These are phyloP conservation scores for Avena sativa DNA, from an alignment of 176 grass and related monocot genomes.

Conservation along the genomic window DNA sequence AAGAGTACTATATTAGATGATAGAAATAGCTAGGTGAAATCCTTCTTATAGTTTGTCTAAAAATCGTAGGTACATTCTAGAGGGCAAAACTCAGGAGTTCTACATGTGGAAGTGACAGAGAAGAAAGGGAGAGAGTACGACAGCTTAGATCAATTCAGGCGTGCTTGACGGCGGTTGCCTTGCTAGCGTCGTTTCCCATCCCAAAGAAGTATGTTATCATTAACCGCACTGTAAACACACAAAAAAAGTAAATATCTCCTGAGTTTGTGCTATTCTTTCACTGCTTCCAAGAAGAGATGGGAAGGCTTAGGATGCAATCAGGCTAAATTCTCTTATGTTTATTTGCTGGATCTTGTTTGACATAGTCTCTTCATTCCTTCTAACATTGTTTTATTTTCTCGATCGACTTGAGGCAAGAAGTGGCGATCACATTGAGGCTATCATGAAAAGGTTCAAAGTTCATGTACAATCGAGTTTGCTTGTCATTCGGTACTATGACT, in stretches of 20 bases:
- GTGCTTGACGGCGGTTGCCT: no score
- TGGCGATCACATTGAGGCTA: conserved; percentile 68
- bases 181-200: no score
- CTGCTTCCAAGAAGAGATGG: conserved; percentile 59
- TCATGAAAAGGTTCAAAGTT: conserved; percentile 62
- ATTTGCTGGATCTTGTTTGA: conserved; percentile 25
- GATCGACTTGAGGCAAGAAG: conserved; percentile 52
- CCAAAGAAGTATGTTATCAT: no score
- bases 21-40: no score
- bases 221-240: no score
- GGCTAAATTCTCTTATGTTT: conserved; percentile 28
- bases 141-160: no score
- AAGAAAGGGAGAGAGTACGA: no score
- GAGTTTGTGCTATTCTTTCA: conserved; percentile 63
- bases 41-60: no score
- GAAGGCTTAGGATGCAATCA: conserved; percentile 53
- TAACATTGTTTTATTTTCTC: conserved; percentile 31
- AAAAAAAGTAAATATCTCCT: conserved; percentile 45
- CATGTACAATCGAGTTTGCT: conserved; percentile 58
- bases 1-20: no score
- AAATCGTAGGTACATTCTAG: no score
- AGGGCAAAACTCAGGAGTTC: no score
- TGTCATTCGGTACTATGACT: conserved; percentile 54
- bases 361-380: background rate
- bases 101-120: no score